Evolutionary conservation across 2,329 filamentous ascomycete genomes (phyloP), one percentile per base, ranked within the genome.

Genomic region (Botrytis galanthina): DNA sequence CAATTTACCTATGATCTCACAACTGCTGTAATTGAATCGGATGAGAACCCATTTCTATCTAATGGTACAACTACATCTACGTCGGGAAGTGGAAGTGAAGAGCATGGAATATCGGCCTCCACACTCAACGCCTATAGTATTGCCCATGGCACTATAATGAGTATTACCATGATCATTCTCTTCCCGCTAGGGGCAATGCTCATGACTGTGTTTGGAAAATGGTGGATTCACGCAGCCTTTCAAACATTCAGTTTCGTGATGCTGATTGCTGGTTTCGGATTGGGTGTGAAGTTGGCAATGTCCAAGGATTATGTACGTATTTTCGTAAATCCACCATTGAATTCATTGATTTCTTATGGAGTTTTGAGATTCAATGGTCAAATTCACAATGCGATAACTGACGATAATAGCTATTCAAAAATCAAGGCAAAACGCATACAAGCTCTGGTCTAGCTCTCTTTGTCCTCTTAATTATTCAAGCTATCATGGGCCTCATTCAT

Each of bases 241-340:
- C 90, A 92, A 80, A 76, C 83, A 7, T 73, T 90, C 26, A 83
- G 85, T 64, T 87, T 89, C 79, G 74, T 87, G 26, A 81, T 85
- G 60, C 89, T 91, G 86, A 89, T 89, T 85, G 85, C 83, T n/a
- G 89, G 87, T 26, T 89, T 92, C 73, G 89, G 83, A 9, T 77
- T 91, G n/a, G 90, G 90, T 29, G 82, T 89, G 39, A 82, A 85
- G 54, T 79, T 84, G 9, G 84, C 87, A 29, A 77, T 82, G 20
- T 81, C 84, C n/a, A 77, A 78, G 0, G 29, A 51, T 26, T 63
- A 79, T 81, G 63, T 78, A 80, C 75, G 87, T 89, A 81, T 80
- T 84, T 83, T 57, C 67, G 32, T 46, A 32, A 39, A 76, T 78
- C 32, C 54, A 72, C 70, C 59, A 37, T 18, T 70, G 29, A 44